These are phyloP conservation scores for Leccinum arenicola DNA, from an alignment of 768 basidiomycete genomes.

Conservation along the genomic window DNA sequence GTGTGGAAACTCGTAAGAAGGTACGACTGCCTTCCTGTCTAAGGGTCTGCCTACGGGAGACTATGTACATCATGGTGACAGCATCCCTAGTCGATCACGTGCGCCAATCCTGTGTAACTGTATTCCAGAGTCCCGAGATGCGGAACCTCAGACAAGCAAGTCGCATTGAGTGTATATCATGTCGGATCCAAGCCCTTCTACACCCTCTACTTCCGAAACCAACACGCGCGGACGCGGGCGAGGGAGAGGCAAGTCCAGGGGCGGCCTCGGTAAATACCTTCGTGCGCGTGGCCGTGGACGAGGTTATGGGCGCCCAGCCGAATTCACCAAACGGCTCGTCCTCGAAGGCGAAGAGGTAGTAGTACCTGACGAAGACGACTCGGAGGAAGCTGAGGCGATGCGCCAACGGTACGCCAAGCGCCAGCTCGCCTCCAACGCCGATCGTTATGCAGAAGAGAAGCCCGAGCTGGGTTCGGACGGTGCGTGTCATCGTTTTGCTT, in stretches of 20 bases:
- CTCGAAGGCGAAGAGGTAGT: slow-evolving; percentile 52
- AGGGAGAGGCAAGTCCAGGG: slow-evolving; percentile 57
- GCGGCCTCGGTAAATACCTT: slow-evolving; percentile 72
- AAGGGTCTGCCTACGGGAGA: no score
- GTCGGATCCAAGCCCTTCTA: slow-evolving; percentile 14
- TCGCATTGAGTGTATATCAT: slow-evolving; percentile 1
- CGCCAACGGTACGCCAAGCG: slow-evolving; percentile 53
- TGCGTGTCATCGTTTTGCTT: slow-evolving; percentile 23
- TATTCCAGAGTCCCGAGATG: no score
- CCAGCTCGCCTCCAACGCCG: slow-evolving; percentile 64
- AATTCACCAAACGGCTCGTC: slow-evolving; percentile 57
- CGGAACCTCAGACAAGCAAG: background rate
- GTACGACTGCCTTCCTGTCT: no score
- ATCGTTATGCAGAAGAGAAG: slow-evolving; percentile 71
- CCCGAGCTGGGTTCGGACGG: slow-evolving; percentile 72
- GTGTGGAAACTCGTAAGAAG: no score
- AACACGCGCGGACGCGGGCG: slow-evolving; percentile 38
- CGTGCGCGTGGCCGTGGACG: slow-evolving; percentile 69
- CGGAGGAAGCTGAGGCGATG: slow-evolving; percentile 48
- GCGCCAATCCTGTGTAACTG: background rate
- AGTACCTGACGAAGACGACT: slow-evolving; percentile 28
- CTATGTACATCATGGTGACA: no score
- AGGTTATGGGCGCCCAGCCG: slow-evolving; percentile 61
- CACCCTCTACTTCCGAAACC: slow-evolving; percentile 5
- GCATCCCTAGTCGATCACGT: background rate